Conservation (phyloP, 1,139 yeast genomes). For the Diutina siamensis region DNA sequence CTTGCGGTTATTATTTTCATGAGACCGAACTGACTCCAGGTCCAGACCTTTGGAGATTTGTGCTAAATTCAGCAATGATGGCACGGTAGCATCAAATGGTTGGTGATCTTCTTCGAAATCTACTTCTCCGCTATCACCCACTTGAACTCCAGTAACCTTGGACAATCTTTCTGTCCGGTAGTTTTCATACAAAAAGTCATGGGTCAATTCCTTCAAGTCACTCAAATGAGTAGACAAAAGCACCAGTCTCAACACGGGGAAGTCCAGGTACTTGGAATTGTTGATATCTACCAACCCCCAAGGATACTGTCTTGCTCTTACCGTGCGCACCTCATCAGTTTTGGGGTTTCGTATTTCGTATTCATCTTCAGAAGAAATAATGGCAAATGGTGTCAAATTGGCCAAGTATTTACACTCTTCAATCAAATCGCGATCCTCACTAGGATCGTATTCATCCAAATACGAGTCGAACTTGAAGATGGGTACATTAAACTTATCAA, state of each 20-base stretch:
- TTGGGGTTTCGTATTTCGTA: slow-evolving; percentile 38
- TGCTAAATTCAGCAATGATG: slow-evolving; percentile 55
- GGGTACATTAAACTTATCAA: slow-evolving; percentile 68
- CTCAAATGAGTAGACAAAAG: slow-evolving; percentile 85
- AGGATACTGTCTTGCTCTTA: slow-evolving; percentile 81
- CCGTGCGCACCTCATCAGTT: slow-evolving; percentile 40
- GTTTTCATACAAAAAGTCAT: slow-evolving; percentile 81
- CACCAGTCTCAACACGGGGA: slow-evolving; percentile 71
- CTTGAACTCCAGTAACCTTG: slow-evolving; percentile 31
- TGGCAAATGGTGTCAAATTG: slow-evolving; percentile 74
- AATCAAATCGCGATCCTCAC: slow-evolving; percentile 54
- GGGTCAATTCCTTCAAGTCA: slow-evolving; percentile 88
- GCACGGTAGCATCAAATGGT: slow-evolving; percentile 33
- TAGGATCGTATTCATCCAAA: slow-evolving; percentile 32
- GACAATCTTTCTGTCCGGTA: slow-evolving; percentile 82
- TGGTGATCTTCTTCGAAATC: slow-evolving; percentile 19
- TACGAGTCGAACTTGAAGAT: slow-evolving; percentile 60
- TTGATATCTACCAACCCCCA: slow-evolving; percentile 88
- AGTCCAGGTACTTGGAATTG: slow-evolving; percentile 75
- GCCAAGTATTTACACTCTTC: slow-evolving; percentile 75
- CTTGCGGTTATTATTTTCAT: slow-evolving; percentile 11
- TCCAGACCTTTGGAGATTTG: slow-evolving; percentile 23
- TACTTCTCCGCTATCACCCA: slow-evolving; percentile 13
- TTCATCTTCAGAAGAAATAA: slow-evolving; percentile 59
- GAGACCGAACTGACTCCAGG: slow-evolving; percentile 14